Conservation (phyloP, 116 monocot species). For the Cymodocea nodosa region DNA sequence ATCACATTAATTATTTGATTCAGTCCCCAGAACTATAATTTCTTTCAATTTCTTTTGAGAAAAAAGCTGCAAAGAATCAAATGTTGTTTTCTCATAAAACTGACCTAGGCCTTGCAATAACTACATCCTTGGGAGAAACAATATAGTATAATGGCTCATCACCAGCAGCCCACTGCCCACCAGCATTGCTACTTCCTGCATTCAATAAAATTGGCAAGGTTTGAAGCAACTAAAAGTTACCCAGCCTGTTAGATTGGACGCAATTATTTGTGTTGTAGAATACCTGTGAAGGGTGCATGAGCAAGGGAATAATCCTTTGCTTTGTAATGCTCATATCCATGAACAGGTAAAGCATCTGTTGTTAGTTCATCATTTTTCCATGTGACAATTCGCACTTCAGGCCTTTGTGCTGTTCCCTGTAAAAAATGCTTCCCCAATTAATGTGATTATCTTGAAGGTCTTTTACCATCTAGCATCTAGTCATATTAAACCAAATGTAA, state of each 20-base stretch:
- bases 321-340: slow-evolving; percentile 96
- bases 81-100: slow-evolving; percentile 13
- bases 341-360: slow-evolving; percentile 91
- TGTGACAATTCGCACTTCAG: slow-evolving; percentile 80
- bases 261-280: not conserved
- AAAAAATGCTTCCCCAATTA: not conserved
- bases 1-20: not conserved
- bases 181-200: slow-evolving; percentile 96
- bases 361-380: slow-evolving; percentile 99
- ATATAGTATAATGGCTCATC: slow-evolving; percentile 97
- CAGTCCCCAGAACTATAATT: not conserved
- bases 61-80: not conserved
- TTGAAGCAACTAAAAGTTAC: not conserved
- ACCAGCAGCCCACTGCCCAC: slow-evolving; percentile 97
- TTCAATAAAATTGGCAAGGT: slow-evolving; percentile 3
- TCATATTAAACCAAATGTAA: too few relatives aligned
- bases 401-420: slow-evolving; percentile 89
- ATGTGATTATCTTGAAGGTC: too few relatives aligned
- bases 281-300: slow-evolving; percentile 92
- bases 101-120: slow-evolving; percentile 93
- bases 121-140: slow-evolving; percentile 96
- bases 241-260: not conserved
- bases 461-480: too few relatives aligned
- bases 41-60: not conserved
- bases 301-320: slow-evolving; percentile 97